These are phyloP conservation scores for Paxillus rubicundulus DNA, from an alignment of 768 basidiomycete genomes.

Conservation along the genomic window DNA sequence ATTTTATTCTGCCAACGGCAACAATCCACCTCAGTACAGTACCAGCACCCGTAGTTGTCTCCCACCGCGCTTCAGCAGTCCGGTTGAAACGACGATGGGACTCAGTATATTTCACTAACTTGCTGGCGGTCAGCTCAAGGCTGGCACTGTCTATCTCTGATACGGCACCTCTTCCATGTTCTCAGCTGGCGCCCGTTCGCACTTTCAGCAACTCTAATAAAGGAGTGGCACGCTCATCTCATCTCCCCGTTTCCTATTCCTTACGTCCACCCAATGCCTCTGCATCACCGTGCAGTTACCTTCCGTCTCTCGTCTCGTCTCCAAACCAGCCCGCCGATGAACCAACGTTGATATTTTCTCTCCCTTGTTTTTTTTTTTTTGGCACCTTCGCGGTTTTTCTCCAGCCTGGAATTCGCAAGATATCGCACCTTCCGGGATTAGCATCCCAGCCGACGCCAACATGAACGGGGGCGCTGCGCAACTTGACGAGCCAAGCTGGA, in stretches of 20 bases:
- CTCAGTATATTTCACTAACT: constrained; percentile 18
- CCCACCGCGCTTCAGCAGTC: constrained; percentile 31
- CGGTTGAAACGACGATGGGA: constrained; percentile 27
- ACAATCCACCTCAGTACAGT: constrained; percentile 31
- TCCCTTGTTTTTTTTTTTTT: constrained; percentile 31
- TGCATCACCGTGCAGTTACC: background rate
- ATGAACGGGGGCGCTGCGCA: constrained; percentile 45
- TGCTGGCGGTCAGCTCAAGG: constrained; percentile 35
- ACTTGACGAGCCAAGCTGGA: constrained; percentile 60
- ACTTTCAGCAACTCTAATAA: constrained; percentile 9
- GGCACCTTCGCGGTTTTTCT: constrained; percentile 33
- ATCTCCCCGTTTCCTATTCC: constrained; percentile 20
- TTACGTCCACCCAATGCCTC: background rate
- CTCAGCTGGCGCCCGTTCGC: constrained; percentile 13
- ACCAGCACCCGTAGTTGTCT: constrained; percentile 30
- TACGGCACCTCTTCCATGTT: constrained; percentile 11
- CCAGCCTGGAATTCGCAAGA: constrained; percentile 86
- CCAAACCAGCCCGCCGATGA: constrained; percentile 30
- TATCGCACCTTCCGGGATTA: constrained; percentile 71
- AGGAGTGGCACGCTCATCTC: constrained; percentile 14
- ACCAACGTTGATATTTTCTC: constrained; percentile 43
- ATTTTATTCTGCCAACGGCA: constrained; percentile 40
- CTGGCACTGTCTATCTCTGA: constrained; percentile 23
- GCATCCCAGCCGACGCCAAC: constrained; percentile 59
- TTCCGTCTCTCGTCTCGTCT: constrained; percentile 16